These are phyloP conservation scores for Chiua virens DNA, from an alignment of 768 basidiomycete genomes.

Conservation along the genomic window DNA sequence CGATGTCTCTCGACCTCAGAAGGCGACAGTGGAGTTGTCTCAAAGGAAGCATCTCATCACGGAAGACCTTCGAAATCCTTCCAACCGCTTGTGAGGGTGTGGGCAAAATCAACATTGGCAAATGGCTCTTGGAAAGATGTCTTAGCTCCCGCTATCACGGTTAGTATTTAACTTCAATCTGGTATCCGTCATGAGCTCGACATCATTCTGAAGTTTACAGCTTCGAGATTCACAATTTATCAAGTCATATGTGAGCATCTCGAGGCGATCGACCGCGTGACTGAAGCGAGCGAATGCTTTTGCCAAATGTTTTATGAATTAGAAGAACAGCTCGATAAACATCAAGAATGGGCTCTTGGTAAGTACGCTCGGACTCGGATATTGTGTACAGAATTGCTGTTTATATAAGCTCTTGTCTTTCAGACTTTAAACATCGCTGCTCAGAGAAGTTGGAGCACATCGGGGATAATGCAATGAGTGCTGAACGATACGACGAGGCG, in stretches of 20 bases:
- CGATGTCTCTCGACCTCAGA: not conserved
- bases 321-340: not conserved
- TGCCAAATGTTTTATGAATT: not conserved
- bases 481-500: not conserved
- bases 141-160: not conserved
- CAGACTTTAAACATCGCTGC: not conserved
- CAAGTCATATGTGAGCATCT: not conserved
- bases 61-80: too few relatives aligned
- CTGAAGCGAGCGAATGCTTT: constrained; percentile 1
- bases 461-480: not conserved
- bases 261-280: not conserved
- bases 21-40: too few relatives aligned
- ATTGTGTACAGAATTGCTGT: too few relatives aligned
- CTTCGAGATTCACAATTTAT: not conserved
- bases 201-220: too few relatives aligned
- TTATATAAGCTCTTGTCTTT: too few relatives aligned
- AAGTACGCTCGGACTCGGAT: too few relatives aligned
- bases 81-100: not conserved
- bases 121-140: not conserved
- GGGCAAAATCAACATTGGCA: not conserved
- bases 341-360: not conserved
- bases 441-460: too few relatives aligned
- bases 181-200: too few relatives aligned
- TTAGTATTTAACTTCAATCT: too few relatives aligned
- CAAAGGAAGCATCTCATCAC: too few relatives aligned